phyloP scores from a whole-genome alignment of 768 basidiomycete genomes.

The Leccinum longicurvipes region DNA sequence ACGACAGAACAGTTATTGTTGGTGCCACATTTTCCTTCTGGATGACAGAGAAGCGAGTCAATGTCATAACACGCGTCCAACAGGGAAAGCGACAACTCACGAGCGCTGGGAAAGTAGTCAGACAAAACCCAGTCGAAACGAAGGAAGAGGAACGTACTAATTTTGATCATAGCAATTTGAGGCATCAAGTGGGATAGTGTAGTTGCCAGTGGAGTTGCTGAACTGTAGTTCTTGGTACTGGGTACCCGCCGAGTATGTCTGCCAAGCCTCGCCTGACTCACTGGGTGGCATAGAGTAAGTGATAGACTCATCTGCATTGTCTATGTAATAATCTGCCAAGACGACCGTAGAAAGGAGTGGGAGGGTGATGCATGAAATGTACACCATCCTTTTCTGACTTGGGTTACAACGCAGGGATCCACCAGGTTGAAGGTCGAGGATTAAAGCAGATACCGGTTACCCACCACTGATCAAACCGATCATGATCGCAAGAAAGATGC shows the following conservation, averaged over 20 bases:
- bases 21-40: slow-evolving; percentile 15
- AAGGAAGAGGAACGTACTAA: slow-evolving; percentile 15
- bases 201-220: slow-evolving; percentile 19
- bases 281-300: slow-evolving; percentile 16
- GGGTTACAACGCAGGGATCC: background rate
- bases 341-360: slow-evolving; percentile 15
- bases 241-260: background rate
- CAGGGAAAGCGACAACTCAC: slow-evolving; percentile 7
- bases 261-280: slow-evolving; percentile 12
- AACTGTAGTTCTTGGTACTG: slow-evolving; percentile 3
- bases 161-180: slow-evolving; percentile 22
- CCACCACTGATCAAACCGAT: background rate
- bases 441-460: background rate
- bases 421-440: background rate
- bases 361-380: background rate
- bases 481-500: background rate
- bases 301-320: slow-evolving; percentile 23
- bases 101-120: slow-evolving; percentile 10
- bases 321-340: slow-evolving; percentile 21
- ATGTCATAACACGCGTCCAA: background rate
- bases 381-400: background rate
- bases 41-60: background rate
- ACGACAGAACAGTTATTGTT: slow-evolving; percentile 14
- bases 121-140: background rate
- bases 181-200: slow-evolving; percentile 13